Evolutionary conservation across 2,329 filamentous ascomycete genomes (phyloP).

Genomic region (Cordyceps militaris): DNA sequence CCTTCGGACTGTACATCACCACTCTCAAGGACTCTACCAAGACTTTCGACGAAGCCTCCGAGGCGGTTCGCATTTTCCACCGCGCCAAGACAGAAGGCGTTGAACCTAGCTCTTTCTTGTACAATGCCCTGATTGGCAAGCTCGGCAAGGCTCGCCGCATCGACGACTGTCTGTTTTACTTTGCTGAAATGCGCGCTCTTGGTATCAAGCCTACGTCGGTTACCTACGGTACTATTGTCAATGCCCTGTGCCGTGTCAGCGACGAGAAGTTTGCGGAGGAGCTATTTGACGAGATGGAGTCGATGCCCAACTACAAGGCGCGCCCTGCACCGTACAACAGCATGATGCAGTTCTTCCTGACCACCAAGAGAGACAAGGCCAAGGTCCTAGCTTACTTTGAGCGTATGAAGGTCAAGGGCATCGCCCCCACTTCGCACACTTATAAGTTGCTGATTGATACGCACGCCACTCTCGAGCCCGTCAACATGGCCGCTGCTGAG

Average conservation of each 20-base stretch:
- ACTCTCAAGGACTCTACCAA: constrained; percentile 95
- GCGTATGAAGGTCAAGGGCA: constrained; percentile 81
- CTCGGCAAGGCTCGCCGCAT: constrained; percentile 96
- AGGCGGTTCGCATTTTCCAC: constrained; percentile 95
- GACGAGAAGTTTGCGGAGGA: constrained; percentile 97
- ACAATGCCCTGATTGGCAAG: constrained; percentile 97
- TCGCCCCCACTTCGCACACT: constrained; percentile 88
- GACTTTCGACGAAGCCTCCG: constrained; percentile 95
- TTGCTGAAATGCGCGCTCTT: constrained; percentile 90
- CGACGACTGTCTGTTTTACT: constrained; percentile 96
- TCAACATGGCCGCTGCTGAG: constrained; percentile 83
- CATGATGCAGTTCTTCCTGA: constrained; percentile 99
- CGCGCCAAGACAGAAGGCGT: constrained; percentile 90
- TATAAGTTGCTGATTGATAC: constrained; percentile 97
- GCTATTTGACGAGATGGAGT: constrained; percentile 98
- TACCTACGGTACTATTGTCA: constrained; percentile 97
- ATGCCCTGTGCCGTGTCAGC: constrained; percentile 91
- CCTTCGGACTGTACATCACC: constrained; percentile 98
- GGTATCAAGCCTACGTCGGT: constrained; percentile 94
- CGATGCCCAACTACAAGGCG: constrained; percentile 97
- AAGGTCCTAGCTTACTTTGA: constrained; percentile 95
- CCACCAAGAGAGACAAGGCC: constrained; percentile 88
- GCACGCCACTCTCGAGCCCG: constrained; percentile 85
- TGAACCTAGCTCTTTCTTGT: constrained; percentile 91
- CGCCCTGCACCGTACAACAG: constrained; percentile 96